phyloP scores from a whole-genome alignment of 192 early-diverging fungal species.

The Spizellomyces sp. region DNA sequence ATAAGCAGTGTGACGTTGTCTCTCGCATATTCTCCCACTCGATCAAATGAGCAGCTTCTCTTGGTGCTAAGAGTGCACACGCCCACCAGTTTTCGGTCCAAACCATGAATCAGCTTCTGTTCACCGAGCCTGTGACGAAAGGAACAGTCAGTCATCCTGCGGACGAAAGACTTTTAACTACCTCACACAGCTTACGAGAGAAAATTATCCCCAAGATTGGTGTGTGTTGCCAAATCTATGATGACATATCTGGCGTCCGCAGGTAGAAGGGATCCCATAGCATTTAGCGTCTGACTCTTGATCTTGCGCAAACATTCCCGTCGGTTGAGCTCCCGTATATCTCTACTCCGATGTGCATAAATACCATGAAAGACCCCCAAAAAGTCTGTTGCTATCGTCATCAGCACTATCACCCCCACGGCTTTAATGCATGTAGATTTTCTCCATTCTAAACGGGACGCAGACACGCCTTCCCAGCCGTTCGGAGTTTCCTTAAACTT shows the following conservation, averaged over 20 bases:
- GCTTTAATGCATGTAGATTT: background rate
- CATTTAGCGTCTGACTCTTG: background rate
- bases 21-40: background rate
- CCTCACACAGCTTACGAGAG: background rate
- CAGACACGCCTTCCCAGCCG: background rate
- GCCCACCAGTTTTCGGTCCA: background rate
- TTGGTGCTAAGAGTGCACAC: background rate
- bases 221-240: background rate
- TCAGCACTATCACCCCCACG: background rate
- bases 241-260: background rate
- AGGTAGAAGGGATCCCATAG: background rate
- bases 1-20: background rate
- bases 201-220: background rate
- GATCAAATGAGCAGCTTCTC: background rate
- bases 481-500: background rate
- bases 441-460: background rate
- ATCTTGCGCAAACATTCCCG: background rate
- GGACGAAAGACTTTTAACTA: too few species aligned
- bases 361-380: background rate
- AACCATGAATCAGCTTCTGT: background rate
- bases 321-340: background rate
- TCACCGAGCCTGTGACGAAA: background rate
- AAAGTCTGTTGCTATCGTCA: background rate
- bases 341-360: background rate
- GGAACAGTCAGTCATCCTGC: too few species aligned